These are phyloP conservation scores for Ilyonectria destructans DNA, from an alignment of 2,329 filamentous ascomycete genomes.

Conservation along the genomic window DNA sequence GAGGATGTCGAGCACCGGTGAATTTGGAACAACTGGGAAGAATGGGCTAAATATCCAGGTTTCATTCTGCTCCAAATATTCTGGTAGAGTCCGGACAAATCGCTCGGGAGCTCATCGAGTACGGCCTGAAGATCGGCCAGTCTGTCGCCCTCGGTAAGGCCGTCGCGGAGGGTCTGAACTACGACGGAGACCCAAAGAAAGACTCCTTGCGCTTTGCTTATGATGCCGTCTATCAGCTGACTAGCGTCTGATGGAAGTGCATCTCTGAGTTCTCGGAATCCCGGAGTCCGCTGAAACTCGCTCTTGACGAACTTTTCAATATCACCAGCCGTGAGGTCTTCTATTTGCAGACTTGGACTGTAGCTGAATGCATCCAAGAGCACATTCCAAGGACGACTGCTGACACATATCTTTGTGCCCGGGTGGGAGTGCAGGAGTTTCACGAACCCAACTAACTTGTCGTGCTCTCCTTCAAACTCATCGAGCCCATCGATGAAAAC, in stretches of 20 bases:
- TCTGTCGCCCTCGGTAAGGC: constrained; percentile 10
- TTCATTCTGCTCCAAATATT: too few relatives aligned
- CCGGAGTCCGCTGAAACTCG: constrained; percentile 4
- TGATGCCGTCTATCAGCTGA: neutral
- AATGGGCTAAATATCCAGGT: too few relatives aligned
- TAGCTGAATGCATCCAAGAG: constrained; percentile 8
- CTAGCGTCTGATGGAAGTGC: neutral
- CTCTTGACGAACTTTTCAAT: constrained; percentile 9
- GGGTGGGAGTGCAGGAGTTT: too few relatives aligned
- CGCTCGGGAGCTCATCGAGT: too few relatives aligned
- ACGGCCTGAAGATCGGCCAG: neutral
- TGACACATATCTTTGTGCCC: constrained; percentile 8
- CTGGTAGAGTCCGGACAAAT: too few relatives aligned
- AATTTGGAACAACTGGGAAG: too few relatives aligned
- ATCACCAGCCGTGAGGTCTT: constrained; percentile 6
- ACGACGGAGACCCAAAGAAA: constrained; percentile 19
- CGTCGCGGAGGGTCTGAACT: neutral
- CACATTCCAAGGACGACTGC: constrained; percentile 17
- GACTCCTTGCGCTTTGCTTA: constrained; percentile 12
- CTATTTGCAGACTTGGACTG: constrained; percentile 10
- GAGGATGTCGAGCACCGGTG: too few relatives aligned
- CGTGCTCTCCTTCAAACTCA: constrained; percentile 17
- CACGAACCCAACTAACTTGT: neutral
- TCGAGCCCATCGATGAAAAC: constrained; percentile 23
- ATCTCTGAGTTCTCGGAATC: neutral